phyloP scores from a whole-genome alignment of 73 alveolate species.

The Uronychia setigera region DNA sequence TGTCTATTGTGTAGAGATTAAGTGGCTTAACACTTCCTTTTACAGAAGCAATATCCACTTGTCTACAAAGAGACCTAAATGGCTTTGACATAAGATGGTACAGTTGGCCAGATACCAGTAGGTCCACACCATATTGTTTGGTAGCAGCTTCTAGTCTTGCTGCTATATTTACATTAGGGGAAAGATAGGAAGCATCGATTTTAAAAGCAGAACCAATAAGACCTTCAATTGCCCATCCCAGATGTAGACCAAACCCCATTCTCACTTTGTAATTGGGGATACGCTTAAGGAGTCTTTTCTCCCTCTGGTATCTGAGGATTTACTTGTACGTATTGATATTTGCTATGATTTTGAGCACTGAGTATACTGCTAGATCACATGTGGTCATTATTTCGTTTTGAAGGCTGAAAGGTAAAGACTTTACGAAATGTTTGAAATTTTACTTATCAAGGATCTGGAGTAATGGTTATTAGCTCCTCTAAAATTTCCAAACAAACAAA shows the following conservation, averaged over 20 bases:
- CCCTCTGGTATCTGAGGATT: conserved; percentile 41
- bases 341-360: conserved; percentile 77
- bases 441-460: not conserved
- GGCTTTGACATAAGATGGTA: conserved; percentile 65
- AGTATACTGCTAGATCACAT: conserved; percentile 76
- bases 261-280: conserved; percentile 64
- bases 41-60: conserved; percentile 76
- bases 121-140: conserved; percentile 79
- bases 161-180: conserved; percentile 88
- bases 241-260: conserved; percentile 92
- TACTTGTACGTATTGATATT: conserved; percentile 63
- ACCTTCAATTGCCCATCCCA: conserved; percentile 97
- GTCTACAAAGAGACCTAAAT: conserved; percentile 63
- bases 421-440: not conserved
- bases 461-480: not conserved
- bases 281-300: conserved; percentile 33
- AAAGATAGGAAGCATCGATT: conserved; percentile 87
- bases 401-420: not conserved
- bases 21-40: conserved; percentile 76
- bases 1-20: conserved; percentile 76
- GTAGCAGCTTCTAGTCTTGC: conserved; percentile 89
- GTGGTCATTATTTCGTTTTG: conserved; percentile 22
- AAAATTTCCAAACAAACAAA: conserved; percentile 90
- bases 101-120: conserved; percentile 77
- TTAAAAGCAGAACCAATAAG: conserved; percentile 83